Percentiles rank a stretch among this genome's conserved stretches.
Evolutionary conservation across 192 early-diverging fungal species (phyloP).

Genomic region (Oehlia diaphana): DNA sequence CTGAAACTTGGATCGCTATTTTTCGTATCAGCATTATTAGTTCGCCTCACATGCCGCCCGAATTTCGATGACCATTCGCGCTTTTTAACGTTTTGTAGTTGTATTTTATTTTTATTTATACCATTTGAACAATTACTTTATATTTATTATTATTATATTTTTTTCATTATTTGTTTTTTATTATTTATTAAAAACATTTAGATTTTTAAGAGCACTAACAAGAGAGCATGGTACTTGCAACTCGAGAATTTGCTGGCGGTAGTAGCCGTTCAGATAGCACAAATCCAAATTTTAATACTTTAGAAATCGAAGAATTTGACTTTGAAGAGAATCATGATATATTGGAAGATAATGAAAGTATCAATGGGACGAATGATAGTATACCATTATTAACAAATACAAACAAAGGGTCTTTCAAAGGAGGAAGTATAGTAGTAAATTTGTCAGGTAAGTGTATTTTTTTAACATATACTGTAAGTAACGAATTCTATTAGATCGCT

Average conservation of each 20-base stretch:
- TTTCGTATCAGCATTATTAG: not conserved
- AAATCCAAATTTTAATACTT: not conserved
- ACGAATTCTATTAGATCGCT: too few relatives aligned
- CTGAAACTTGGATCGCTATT: not conserved
- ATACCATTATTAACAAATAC: conserved; percentile 1
- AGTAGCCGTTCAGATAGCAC: not conserved
- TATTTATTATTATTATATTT: not conserved
- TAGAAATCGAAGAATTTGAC: not conserved
- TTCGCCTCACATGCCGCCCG: conserved; percentile 21
- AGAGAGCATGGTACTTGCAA: conserved; percentile 1
- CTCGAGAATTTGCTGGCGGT: not conserved
- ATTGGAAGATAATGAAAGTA: not conserved
- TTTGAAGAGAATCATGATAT: not conserved
- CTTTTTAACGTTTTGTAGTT: not conserved
- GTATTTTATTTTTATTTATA: not conserved
- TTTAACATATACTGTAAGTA: too few relatives aligned
- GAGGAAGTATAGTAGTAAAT: not conserved
- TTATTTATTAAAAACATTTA: not conserved
- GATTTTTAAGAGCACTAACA: not conserved
- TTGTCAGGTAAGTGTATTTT: not conserved
- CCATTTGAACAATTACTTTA: too few relatives aligned
- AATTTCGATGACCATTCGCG: conserved; percentile 10
- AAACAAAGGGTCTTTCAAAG: not conserved
- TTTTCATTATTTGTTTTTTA: not conserved
- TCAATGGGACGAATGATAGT: not conserved